These are phyloP conservation scores for Argentina anserina DNA, from an alignment of 306 rosid genomes.

Conservation along the genomic window DNA sequence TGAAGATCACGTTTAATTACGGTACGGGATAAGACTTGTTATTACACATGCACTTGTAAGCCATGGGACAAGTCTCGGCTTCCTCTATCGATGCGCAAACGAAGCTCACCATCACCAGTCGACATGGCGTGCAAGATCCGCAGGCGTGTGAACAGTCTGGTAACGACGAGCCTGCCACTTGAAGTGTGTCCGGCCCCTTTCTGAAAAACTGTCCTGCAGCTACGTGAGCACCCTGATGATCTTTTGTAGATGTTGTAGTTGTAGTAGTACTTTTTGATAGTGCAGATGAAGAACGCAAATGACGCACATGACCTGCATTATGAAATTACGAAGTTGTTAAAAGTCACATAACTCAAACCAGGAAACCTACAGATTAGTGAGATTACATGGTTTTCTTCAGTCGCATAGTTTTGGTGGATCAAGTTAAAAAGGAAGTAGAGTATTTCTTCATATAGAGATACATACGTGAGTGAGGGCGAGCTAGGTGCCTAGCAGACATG, in stretches of 20 bases:
- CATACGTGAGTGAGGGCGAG: conserved; percentile 40
- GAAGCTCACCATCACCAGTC: conserved; percentile 75
- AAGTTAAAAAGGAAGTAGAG: not conserved
- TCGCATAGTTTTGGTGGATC: not conserved
- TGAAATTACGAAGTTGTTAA: not conserved
- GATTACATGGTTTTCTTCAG: not conserved
- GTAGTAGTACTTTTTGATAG: not conserved
- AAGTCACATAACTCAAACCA: not conserved
- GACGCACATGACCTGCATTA: not conserved
- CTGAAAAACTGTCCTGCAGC: not conserved
- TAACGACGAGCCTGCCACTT: conserved; percentile 71
- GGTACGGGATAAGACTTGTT: conserved; percentile 82
- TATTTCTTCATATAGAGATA: not conserved
- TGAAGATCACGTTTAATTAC: conserved; percentile 19
- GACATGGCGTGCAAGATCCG: conserved; percentile 75
- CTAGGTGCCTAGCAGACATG: conserved; percentile 50
- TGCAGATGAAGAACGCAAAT: not conserved
- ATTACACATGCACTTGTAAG: conserved; percentile 86
- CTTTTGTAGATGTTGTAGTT: not conserved
- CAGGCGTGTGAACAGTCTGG: conserved; percentile 89
- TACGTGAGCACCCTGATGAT: not conserved
- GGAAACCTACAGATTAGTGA: too few species aligned
- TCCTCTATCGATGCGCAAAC: conserved; percentile 61
- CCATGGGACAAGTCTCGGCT: conserved; percentile 91
- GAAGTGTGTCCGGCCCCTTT: conserved; percentile 35